A percentile compares a stretch with the other conserved stretches of the same genome.
These are phyloP conservation scores for Neurospora sp. DNA, from an alignment of 495 filamentous ascomycete species.

Conservation along the genomic window DNA sequence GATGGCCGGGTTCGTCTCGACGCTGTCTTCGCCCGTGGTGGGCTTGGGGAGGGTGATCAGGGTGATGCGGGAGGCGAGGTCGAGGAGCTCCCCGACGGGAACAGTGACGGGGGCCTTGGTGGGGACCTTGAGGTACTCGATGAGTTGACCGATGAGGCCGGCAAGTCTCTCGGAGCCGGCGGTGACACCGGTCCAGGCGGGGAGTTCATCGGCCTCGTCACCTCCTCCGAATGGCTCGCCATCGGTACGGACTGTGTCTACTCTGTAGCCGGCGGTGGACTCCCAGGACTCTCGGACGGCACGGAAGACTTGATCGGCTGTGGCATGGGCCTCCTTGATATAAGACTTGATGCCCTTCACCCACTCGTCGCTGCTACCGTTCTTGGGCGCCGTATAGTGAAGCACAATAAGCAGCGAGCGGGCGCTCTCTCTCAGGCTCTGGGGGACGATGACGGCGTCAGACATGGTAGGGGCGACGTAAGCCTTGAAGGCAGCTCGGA, in stretches of 20 bases:
- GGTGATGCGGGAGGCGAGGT: slow-evolving; percentile 56
- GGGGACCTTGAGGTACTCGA: slow-evolving; percentile 34
- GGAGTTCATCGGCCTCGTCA: slow-evolving; percentile 39
- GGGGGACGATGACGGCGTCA: slow-evolving; percentile 34
- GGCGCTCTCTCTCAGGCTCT: slow-evolving; percentile 39
- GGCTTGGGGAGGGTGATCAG: slow-evolving; percentile 50
- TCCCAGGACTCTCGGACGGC: slow-evolving; percentile 71
- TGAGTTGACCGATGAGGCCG: slow-evolving; percentile 51
- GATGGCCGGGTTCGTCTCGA: slow-evolving; percentile 55
- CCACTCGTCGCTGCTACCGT: slow-evolving; percentile 65
- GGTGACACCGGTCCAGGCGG: slow-evolving; percentile 59
- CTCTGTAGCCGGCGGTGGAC: slow-evolving; percentile 37
- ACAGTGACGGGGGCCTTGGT: slow-evolving; percentile 53
- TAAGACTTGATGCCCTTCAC: slow-evolving; percentile 46
- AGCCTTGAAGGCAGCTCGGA: slow-evolving; percentile 46
- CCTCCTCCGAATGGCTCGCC: slow-evolving; percentile 32
- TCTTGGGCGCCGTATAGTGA: slow-evolving; percentile 67
- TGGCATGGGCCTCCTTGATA: slow-evolving; percentile 52
- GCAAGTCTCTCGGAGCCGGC: slow-evolving; percentile 59
- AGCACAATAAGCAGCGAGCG: slow-evolving; percentile 55
- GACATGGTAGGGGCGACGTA: slow-evolving; percentile 48
- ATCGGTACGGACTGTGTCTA: slow-evolving; percentile 24
- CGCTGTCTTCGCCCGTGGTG: slow-evolving; percentile 23
- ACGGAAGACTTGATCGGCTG: slow-evolving; percentile 64
- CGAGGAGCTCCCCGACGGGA: slow-evolving; percentile 53